Evolutionary conservation across 768 basidiomycete species (phyloP), one percentile per base, ranked within the genome.

Genomic region (Kwoniella dejecticola): DNA sequence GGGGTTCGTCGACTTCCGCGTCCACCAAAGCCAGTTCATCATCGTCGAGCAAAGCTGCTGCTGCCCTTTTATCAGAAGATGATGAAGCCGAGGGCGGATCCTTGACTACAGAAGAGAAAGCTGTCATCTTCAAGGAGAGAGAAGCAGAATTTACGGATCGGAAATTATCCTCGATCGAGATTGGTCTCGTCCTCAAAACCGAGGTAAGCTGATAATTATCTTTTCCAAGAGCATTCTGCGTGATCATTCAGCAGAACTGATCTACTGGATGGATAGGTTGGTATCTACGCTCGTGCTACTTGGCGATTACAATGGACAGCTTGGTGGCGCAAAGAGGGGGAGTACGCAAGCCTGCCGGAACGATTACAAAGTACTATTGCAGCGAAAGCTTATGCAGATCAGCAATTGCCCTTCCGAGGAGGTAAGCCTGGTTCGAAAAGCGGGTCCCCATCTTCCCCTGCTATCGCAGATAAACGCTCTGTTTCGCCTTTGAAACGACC

Each of bases 141-240:
- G 42, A 56, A 46, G 55, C 44, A 31, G 55, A 56, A 23, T 56
- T 56, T 46, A 21, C 15, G 6, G 10, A 33, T 7, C 24, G 44
- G 17, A 44, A 46, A 31, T 46, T 46, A 29, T 45, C 41, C 23
- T 23, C 27, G 0, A 17, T 56, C 10, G 55, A 56, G 42, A 46
- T 56, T 33, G 55, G 55, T 27, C 26, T 44, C 13, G 12, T 27
- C 3, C 13, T 56, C n/a, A 31, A 23, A 11, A 42, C 36, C 7
- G 30, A 56, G 55, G 55, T 56, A 13, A 33, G 55, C n/a, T 53
- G 15, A 36, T 36, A 7, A 36, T 36, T 7, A n/a, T n/a, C n/a
- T n/a, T n/a, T n/a, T 33, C 36, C 36, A 40, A 26, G 30, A 12
- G 17, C 15, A 13, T 49, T 6, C 24, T 8, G 15, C 27, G 23